A percentile compares a stretch with the other conserved stretches of the same genome.
phyloP scores from a whole-genome alignment of 139 green algal genomes.

The Raphidocelis subcapitata region DNA sequence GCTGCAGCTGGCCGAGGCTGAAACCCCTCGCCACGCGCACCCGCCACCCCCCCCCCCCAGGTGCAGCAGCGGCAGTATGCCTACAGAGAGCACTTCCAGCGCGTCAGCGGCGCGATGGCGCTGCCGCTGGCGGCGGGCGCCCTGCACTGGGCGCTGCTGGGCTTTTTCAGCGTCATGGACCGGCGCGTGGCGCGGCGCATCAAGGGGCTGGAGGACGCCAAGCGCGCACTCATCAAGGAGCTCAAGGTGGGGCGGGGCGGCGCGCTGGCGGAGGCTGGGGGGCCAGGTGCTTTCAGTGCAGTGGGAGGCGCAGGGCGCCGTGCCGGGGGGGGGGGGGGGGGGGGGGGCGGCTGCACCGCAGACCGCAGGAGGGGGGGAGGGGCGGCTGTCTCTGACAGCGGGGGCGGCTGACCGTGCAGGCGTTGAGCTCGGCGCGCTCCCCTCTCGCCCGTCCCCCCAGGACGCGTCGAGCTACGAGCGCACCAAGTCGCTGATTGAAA shows the following conservation, averaged over 20 bases:
- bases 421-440: no score
- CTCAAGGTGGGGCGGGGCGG: constrained; percentile 45
- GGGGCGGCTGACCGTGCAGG: background rate
- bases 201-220: constrained; percentile 33
- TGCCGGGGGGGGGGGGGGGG: background rate
- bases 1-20: no score
- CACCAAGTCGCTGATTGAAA: constrained; percentile 61
- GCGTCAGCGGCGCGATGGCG: constrained; percentile 30
- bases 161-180: constrained; percentile 26
- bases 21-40: no score
- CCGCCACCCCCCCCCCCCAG: constrained; percentile 8
- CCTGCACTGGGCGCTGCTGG: constrained; percentile 22
- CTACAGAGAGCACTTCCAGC: constrained; percentile 32
- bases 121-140: constrained; percentile 21
- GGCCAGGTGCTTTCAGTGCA: background rate
- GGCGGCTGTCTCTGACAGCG: background rate
- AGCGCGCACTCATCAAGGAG: constrained; percentile 60
- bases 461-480: constrained; percentile 62
- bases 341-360: background rate
- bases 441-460: no score
- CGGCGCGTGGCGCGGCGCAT: constrained; percentile 31
- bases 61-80: constrained; percentile 43
- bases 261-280: background rate
- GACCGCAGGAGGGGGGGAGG: background rate
- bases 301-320: background rate